Evolutionary conservation across 371 early-diverging fungal species (phyloP).

Genomic region (Choanephora cucurbitarum): DNA sequence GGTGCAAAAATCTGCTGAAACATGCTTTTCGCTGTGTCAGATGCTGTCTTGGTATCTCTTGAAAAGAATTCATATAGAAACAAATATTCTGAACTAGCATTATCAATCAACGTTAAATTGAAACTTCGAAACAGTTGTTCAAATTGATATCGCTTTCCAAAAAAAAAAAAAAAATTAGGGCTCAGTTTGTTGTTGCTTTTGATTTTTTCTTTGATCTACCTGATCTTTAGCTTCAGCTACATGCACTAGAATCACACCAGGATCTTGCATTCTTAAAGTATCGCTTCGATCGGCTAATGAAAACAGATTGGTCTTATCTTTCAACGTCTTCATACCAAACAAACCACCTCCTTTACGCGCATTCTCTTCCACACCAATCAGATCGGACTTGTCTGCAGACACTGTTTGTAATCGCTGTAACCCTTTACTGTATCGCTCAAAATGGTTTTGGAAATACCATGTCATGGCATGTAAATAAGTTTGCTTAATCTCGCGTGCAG

Average conservation of each 20-base stretch:
- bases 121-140: constrained; percentile 85
- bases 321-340: constrained; percentile 59
- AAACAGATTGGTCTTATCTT: constrained; percentile 78
- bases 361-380: constrained; percentile 84
- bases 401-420: constrained; percentile 73
- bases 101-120: constrained; percentile 86
- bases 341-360: constrained; percentile 59
- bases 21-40: constrained; percentile 51
- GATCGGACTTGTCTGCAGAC: constrained; percentile 78
- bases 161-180: constrained; percentile 7
- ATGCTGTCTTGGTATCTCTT: constrained; percentile 50
- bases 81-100: constrained; percentile 89
- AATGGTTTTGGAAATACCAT: constrained; percentile 85
- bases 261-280: constrained; percentile 68
- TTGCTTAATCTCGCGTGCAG: constrained; percentile 82
- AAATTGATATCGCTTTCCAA: constrained; percentile 62
- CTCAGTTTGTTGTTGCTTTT: too few relatives aligned
- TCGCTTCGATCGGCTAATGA: constrained; percentile 74
- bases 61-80: constrained; percentile 89
- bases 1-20: constrained; percentile 81
- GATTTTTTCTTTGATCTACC: too few relatives aligned
- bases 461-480: constrained; percentile 81
- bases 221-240: constrained; percentile 77
- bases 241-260: constrained; percentile 79
- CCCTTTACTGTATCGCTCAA: constrained; percentile 82